A percentile compares a stretch with the other conserved stretches of the same genome.
These are phyloP conservation scores for Straminergon stramineum DNA, from an alignment of 225 moss, liverwort and hornwort genomes.

Conservation along the genomic window DNA sequence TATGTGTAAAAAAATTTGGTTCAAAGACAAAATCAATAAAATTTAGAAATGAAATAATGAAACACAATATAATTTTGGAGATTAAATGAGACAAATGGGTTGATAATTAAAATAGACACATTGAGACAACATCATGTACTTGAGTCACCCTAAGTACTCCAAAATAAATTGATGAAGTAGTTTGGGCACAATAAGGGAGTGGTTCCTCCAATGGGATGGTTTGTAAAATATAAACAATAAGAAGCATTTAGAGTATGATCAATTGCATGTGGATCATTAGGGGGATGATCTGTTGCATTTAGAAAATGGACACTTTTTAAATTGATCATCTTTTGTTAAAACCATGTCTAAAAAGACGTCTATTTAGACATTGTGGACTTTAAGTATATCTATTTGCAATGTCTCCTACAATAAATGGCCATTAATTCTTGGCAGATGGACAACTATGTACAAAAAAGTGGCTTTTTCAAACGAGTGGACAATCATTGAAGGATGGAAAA, in stretches of 20 bases:
- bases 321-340: neutral
- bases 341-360: fast-evolving
- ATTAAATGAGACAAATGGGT: neutral
- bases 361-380: fast-evolving
- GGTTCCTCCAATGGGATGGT: no score
- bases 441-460: neutral
- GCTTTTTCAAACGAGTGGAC: fast-evolving
- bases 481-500: neutral
- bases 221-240: neutral
- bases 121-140: neutral
- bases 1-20: fast-evolving
- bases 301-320: fast-evolving
- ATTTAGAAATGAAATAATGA: neutral
- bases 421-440: fast-evolving
- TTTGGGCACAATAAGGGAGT: no score
- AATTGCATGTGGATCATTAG: neutral
- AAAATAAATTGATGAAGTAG: neutral
- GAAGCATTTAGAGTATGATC: neutral
- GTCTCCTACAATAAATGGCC: neutral
- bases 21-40: neutral
- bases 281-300: neutral
- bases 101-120: neutral
- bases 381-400: no score
- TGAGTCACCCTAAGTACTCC: neutral
- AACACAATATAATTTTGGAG: neutral